Evolutionary conservation across 257 asterid species (phyloP), one percentile per base, ranked within the genome.

Genomic region (Nicotiana tabacum): DNA sequence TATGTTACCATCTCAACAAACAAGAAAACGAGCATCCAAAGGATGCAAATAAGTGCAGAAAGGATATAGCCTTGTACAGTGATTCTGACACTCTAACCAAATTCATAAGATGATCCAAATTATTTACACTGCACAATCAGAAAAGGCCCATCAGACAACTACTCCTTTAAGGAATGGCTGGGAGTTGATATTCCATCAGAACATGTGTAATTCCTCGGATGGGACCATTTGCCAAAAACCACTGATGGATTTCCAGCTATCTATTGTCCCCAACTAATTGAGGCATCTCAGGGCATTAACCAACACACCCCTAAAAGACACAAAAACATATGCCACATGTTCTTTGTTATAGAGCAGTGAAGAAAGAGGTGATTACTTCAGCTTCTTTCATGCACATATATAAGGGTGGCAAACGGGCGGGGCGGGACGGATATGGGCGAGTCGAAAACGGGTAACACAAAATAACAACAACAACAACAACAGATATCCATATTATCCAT

Each of bases 231-330:
- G 33, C 57, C 57, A 69, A 37, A 69, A 39, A 69, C 8, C 57
- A 55, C 10, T 39, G 27, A 21, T 69, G 57, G 33, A 29, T n/a
- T 69, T 69, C 57, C 5, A 39, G 6, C 56, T 69, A 55, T n/a
- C 57, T 56, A 21, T 69, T 39, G 57, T 69, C 57, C 77, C 77
- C 57, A 69, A n/a, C 56, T 69, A 37, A 69, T 39, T 55, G n/a
- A 39, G 33, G 77, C 57, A n/a, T 69, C 77, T 39, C 77, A 69
- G 57, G 5, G n/a, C 57, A n/a, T 39, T 69, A 39, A 17, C 6
- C 1, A 69, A 69, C 77, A 37, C 21, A 10, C 77, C 77, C 77
- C 77, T 69, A 69, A 69, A 69, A 69, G 57, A 39, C 77, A n/a
- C 33, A 39, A 69, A 66, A 69, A 69, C 56, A 69, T 5, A 69